Base-by-base conservation (phyloP, 768 basidiomycete genomes). In the Pleurotus pulmonarius region DNA sequence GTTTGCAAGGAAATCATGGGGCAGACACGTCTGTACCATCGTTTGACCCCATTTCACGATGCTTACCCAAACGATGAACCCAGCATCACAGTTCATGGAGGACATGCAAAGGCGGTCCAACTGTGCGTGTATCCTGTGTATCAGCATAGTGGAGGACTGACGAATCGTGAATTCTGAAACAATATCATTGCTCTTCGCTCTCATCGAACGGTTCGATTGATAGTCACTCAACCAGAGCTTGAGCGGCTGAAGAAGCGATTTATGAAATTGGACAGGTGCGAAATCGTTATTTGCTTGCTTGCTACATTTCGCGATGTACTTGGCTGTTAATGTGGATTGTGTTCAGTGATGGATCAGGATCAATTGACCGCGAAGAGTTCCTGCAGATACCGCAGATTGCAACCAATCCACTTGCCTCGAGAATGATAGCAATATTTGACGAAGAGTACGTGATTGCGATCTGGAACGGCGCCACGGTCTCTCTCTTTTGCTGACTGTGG, bases 371-470 rank as follows among this genome's bases (percentile, higher is more conserved):
- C 46, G 97, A 98, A 63, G 97, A 99, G 72, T 99, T 99, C 75
- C 76, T 98, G 59, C 94, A 94, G 78, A 97, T 99, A 80, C 97
- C 97, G 0, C 94, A 96, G 77, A 98, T 98, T 65, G 96, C 96
- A 18, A 94, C 92, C 56, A 99, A 98, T 71, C 97, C 97, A 0
- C 77, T 99, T 47, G 94, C 97, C 52, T 90, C 89, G 54, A 85
- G 97, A 57, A 94, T 99, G 94, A 98, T 99, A 66, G 97, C 97
- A 51, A 98, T 99, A 67, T 99, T 99, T 66, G 97, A 99, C 67
- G 93, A 98, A 74, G 95, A 98, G 96, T 98, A 64, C 73, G 93
- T 84, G 46, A 57, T 58, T 46, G 29, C 47, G 58, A 8, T n/a
- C 20, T 56, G 5, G 54, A 54, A 18, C 12, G 20, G 25, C 26